Evolutionary conservation across 1,284 basidiomycete species (phyloP).

Genomic region (Amylostereum chailletii): DNA sequence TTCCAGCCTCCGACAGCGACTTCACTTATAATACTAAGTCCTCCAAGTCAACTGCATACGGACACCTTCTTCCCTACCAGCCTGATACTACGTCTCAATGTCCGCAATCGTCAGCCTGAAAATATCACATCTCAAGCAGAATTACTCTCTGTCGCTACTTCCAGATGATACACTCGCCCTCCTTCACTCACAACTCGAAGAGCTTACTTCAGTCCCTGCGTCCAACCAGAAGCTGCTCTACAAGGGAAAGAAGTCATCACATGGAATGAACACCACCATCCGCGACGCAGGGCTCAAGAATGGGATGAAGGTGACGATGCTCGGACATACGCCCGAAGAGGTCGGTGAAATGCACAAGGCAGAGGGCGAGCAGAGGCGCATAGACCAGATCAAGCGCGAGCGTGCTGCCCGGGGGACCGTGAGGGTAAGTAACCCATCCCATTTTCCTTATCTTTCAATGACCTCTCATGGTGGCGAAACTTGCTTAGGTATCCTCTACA

Average conservation of each 20-base stretch:
- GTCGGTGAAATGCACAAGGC: slow-evolving; percentile 41
- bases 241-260: slow-evolving; percentile 51
- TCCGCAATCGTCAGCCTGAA: slow-evolving; percentile 3
- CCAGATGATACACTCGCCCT: slow-evolving; percentile 36
- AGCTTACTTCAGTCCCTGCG: slow-evolving; percentile 55
- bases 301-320: slow-evolving; percentile 57
- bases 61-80: neutral
- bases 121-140: slow-evolving; percentile 39
- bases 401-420: slow-evolving; percentile 46
- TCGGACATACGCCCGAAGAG: slow-evolving; percentile 54
- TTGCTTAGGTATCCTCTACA: slow-evolving; percentile 45
- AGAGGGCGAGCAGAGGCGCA: slow-evolving; percentile 47
- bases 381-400: slow-evolving; percentile 49
- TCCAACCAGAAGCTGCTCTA: slow-evolving; percentile 61
- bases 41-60: too few species aligned
- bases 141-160: slow-evolving; percentile 34
- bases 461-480: neutral
- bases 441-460: neutral
- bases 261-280: slow-evolving; percentile 29
- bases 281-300: slow-evolving; percentile 46
- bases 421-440: slow-evolving; percentile 36
- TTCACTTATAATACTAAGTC: too few species aligned
- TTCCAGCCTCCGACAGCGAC: too few species aligned
- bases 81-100: neutral
- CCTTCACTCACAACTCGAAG: slow-evolving; percentile 44